Conservation (phyloP, 441 rosid genomes). For the Adansonia grandidieri region DNA sequence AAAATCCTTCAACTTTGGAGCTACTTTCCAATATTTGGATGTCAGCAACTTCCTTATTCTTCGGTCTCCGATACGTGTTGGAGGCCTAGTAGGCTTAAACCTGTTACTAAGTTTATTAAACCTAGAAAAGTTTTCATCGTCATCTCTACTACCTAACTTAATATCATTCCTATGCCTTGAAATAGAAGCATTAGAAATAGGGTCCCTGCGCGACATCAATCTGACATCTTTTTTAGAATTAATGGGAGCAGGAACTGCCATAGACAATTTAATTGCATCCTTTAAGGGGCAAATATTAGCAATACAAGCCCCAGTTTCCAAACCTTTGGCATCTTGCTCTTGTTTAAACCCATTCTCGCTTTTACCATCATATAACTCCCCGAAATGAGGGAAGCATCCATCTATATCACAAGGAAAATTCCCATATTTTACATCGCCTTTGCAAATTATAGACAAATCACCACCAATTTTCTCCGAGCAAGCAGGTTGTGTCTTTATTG, state of each 20-base stretch:
- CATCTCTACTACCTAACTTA: slow-evolving; percentile 73
- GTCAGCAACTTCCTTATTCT: slow-evolving; percentile 60
- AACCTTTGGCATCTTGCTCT: slow-evolving; percentile 35
- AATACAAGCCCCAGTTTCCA: slow-evolving; percentile 38
- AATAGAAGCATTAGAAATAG: slow-evolving; percentile 48
- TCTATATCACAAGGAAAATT: slow-evolving; percentile 38
- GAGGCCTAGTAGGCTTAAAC: slow-evolving; percentile 56
- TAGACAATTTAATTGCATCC: slow-evolving; percentile 44
- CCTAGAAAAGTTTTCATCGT: slow-evolving; percentile 55
- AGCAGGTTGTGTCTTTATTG: slow-evolving; percentile 39
- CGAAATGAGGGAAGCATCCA: slow-evolving; percentile 37
- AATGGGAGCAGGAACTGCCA: slow-evolving; percentile 38
- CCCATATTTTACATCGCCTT: slow-evolving; percentile 34
- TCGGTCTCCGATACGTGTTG: slow-evolving; percentile 46
- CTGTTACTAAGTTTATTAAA: slow-evolving; percentile 52
- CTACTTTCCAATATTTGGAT: slow-evolving; percentile 62
- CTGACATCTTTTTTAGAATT: slow-evolving; percentile 45
- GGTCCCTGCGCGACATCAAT: slow-evolving; percentile 39
- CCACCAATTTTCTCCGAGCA: slow-evolving; percentile 34
- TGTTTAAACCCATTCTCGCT: slow-evolving; percentile 39
- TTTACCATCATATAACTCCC: slow-evolving; percentile 40
- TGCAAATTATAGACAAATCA: slow-evolving; percentile 39
- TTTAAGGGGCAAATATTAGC: slow-evolving; percentile 40
- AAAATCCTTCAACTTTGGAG: slow-evolving; percentile 52
- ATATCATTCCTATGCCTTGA: slow-evolving; percentile 56